Conservation (phyloP, 106 monocot genomes). For the Dioscorea zingiberensis region DNA sequence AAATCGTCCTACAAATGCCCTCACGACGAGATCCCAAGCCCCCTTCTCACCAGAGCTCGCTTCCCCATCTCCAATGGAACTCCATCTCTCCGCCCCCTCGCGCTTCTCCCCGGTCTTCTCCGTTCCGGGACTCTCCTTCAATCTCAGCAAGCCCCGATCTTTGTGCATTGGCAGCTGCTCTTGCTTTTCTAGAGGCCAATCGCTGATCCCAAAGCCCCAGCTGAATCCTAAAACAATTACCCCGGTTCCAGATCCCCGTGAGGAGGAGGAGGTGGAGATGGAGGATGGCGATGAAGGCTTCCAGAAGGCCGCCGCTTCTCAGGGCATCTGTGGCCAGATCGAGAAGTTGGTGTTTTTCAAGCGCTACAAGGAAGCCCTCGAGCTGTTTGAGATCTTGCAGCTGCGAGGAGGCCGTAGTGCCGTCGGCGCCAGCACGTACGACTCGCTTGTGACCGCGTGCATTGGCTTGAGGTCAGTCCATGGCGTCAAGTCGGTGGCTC, state of each 20-base stretch:
- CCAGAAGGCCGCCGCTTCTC: not conserved
- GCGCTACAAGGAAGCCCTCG: slow-evolving; percentile 63
- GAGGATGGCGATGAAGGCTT: not conserved
- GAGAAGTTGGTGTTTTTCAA: slow-evolving; percentile 55
- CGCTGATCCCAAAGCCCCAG: slow-evolving; percentile 36
- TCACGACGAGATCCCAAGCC: too few species aligned
- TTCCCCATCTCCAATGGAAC: too few species aligned
- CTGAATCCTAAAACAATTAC: slow-evolving; percentile 1
- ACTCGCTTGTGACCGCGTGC: slow-evolving; percentile 57
- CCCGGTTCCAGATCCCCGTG: too few species aligned
- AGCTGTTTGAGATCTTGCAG: slow-evolving; percentile 64
- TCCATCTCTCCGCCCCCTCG: not conserved
- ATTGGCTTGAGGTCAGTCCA: slow-evolving; percentile 34
- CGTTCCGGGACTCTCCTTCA: not conserved
- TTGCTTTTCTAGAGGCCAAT: slow-evolving; percentile 26
- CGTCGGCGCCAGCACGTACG: slow-evolving; percentile 39
- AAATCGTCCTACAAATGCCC: too few species aligned
- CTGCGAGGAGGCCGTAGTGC: slow-evolving; percentile 1
- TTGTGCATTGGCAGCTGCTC: slow-evolving; percentile 20
- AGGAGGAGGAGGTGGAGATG: too few species aligned
- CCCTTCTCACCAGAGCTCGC: too few species aligned
- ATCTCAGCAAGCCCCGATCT: slow-evolving; percentile 6
- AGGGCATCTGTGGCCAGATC: slow-evolving; percentile 33
- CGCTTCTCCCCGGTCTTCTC: not conserved
- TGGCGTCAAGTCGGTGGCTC: slow-evolving; percentile 37